phyloP scores from a whole-genome alignment of 2,329 filamentous ascomycete genomes.

The Venturia asperata region DNA sequence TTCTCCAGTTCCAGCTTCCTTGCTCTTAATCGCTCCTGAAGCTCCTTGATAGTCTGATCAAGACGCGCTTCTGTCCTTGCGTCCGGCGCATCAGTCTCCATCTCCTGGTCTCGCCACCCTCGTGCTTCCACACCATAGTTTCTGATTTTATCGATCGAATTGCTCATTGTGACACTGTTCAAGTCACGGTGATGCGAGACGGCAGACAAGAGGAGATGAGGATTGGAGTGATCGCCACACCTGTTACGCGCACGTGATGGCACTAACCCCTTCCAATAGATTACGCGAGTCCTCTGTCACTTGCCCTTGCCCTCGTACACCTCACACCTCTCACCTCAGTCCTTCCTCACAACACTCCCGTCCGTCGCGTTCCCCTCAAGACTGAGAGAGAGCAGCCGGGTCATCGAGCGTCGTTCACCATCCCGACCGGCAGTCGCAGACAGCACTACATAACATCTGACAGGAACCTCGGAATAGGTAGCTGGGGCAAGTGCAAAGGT shows the following conservation, averaged over 20 bases:
- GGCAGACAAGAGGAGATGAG: neutral
- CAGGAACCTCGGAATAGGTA: neutral
- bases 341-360: neutral
- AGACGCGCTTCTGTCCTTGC: conserved; percentile 44
- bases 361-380: neutral
- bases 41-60: conserved; percentile 59
- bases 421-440: neutral
- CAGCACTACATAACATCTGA: neutral
- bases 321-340: no score
- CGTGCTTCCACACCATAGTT: conserved; percentile 25
- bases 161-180: neutral
- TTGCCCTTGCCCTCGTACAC: neutral
- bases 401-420: neutral
- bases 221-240: neutral
- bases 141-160: conserved; percentile 15
- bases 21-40: conserved; percentile 48
- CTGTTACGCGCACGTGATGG: neutral
- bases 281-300: neutral
- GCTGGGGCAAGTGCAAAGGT: conserved; percentile 12
- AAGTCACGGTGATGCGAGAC: neutral
- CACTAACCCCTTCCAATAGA: neutral
- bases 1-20: conserved; percentile 43
- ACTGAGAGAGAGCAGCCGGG: neutral
- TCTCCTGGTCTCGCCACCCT: conserved; percentile 24
- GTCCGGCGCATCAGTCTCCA: conserved; percentile 32